phyloP scores from a whole-genome alignment of 73 alveolate species.

The Paramecium biaurelia region DNA sequence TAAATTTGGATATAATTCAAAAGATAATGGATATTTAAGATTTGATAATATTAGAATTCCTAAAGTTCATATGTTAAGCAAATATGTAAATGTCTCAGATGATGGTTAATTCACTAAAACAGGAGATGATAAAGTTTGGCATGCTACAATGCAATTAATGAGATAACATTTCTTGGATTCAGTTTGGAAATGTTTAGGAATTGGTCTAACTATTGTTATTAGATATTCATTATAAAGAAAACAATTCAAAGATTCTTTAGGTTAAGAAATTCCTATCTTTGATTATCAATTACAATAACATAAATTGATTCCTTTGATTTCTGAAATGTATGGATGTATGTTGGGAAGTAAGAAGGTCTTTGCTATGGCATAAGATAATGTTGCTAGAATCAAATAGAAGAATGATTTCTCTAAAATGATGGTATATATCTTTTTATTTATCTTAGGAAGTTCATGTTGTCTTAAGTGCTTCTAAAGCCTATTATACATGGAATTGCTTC shows the following conservation, averaged over 20 bases:
- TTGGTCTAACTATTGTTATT: slow-evolving; percentile 69
- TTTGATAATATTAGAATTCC: slow-evolving; percentile 84
- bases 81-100: slow-evolving; percentile 74
- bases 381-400: slow-evolving; percentile 64
- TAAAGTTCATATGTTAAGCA: slow-evolving; percentile 75
- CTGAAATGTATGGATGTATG: slow-evolving; percentile 67
- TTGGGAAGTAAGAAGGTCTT: slow-evolving; percentile 67
- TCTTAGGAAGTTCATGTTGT: slow-evolving; percentile 71
- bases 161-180: slow-evolving; percentile 68
- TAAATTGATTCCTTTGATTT: slow-evolving; percentile 71
- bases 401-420: slow-evolving; percentile 73
- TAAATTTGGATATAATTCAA: slow-evolving; percentile 75
- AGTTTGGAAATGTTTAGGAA: slow-evolving; percentile 58
- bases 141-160: slow-evolving; percentile 79
- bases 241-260: slow-evolving; percentile 71
- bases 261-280: slow-evolving; percentile 68
- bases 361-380: slow-evolving; percentile 66
- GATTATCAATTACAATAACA: slow-evolving; percentile 80
- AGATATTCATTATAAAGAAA: slow-evolving; percentile 80
- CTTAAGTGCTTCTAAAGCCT: slow-evolving; percentile 77
- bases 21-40: slow-evolving; percentile 84
- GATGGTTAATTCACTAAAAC: slow-evolving; percentile 74
- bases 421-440: neutral
- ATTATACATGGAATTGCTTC: slow-evolving; percentile 62
- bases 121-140: slow-evolving; percentile 78